Percentiles rank a stretch among this genome's conserved stretches.
Conservation (phyloP, 2,329 filamentous ascomycete genomes). For the Cryphonectria carpinicola region DNA sequence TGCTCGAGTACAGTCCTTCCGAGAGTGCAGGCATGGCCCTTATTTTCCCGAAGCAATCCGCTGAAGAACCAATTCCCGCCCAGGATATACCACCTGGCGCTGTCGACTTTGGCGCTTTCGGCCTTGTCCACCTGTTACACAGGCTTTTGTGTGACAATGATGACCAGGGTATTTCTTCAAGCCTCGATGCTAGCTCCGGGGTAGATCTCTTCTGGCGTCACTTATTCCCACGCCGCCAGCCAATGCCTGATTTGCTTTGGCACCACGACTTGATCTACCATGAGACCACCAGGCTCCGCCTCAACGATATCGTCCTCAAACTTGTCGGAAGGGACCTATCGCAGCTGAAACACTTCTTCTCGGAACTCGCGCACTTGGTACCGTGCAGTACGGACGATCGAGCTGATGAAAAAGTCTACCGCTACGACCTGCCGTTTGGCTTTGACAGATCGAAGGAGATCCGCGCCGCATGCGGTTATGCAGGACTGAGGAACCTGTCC, state of each 20-base stretch:
- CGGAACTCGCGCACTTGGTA: conserved; percentile 53
- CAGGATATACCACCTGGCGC: conserved; percentile 44
- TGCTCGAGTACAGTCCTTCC: conserved; percentile 38
- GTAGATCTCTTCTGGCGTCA: conserved; percentile 64
- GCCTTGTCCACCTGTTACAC: conserved; percentile 42
- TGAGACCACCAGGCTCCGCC: conserved; percentile 22
- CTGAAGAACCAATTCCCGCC: conserved; percentile 21
- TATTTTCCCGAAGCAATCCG: conserved; percentile 26
- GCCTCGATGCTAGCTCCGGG: conserved; percentile 38
- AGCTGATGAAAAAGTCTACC: conserved; percentile 53
- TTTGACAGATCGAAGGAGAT: conserved; percentile 71
- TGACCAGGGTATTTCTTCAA: conserved; percentile 26
- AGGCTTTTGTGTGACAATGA: conserved; percentile 34
- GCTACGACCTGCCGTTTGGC: conserved; percentile 61
- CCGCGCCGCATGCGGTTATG: conserved; percentile 78
- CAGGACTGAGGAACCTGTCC: conserved; percentile 88
- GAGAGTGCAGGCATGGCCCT: conserved; percentile 34
- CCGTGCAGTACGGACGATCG: conserved; percentile 44
- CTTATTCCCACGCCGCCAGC: conserved; percentile 61
- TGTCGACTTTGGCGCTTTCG: conserved; percentile 42
- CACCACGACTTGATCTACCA: conserved; percentile 23
- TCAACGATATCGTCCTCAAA: conserved; percentile 58
- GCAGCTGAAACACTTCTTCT: conserved; percentile 57
- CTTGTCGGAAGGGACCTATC: conserved; percentile 56
- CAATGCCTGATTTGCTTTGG: conserved; percentile 22